Evolutionary conservation across 441 rosid genomes (phyloP).

Genomic region (Gossypium aridum): DNA sequence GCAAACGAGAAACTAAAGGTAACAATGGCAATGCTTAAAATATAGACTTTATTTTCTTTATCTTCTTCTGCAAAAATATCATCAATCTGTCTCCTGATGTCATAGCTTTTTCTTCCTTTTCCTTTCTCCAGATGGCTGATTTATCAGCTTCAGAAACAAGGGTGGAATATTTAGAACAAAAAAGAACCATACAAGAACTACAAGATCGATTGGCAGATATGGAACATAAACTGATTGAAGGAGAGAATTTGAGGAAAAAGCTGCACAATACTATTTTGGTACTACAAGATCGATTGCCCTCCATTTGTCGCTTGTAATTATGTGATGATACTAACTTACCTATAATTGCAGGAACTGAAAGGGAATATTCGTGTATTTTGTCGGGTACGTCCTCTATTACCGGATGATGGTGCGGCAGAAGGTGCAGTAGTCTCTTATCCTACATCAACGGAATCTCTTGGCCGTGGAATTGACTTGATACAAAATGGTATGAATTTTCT

Average conservation of each 20-base stretch:
- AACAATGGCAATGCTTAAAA: slow-evolving; percentile 11
- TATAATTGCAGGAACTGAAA: slow-evolving; percentile 66
- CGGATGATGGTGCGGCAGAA: slow-evolving; percentile 74
- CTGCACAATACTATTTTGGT: slow-evolving; percentile 92
- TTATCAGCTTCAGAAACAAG: slow-evolving; percentile 46
- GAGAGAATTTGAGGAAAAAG: slow-evolving; percentile 76
- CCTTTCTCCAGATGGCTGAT: slow-evolving; percentile 44
- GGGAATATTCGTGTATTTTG: slow-evolving; percentile 95
- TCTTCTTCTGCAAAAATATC: background rate
- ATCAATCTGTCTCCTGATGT: background rate
- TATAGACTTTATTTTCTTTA: background rate
- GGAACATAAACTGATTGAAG: slow-evolving; percentile 65
- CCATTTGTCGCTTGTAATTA: background rate
- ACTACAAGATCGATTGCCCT: slow-evolving; percentile 4
- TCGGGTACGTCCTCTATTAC: slow-evolving; percentile 80
- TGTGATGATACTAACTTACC: slow-evolving; percentile 5
- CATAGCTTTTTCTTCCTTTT: background rate
- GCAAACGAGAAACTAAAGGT: slow-evolving; percentile 89
- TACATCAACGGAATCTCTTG: slow-evolving; percentile 58
- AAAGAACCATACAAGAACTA: slow-evolving; percentile 29
- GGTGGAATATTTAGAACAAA: slow-evolving; percentile 55
- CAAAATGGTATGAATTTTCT: slow-evolving; percentile 57
- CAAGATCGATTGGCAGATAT: slow-evolving; percentile 59
- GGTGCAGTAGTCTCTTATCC: slow-evolving; percentile 62
- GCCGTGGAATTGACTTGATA: slow-evolving; percentile 71